These are phyloP conservation scores for Clonostachys chloroleuca DNA, from an alignment of 2,329 filamentous ascomycete species.

Conservation along the genomic window DNA sequence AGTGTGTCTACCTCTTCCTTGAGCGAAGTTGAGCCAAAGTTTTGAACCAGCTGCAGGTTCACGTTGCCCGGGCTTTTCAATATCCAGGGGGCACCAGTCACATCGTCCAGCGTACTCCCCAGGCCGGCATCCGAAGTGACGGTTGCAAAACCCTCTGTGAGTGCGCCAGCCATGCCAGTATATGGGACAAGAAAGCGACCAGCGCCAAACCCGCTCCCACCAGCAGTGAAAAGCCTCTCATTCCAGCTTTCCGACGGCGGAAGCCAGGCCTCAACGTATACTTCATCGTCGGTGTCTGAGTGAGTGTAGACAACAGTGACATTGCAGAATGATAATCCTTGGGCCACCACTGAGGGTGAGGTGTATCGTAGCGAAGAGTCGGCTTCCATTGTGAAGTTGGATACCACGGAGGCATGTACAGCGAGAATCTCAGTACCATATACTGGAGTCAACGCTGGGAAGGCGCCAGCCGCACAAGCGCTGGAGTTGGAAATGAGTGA, in stretches of 20 bases:
- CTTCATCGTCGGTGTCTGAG: background rate
- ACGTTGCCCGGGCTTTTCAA: conserved; percentile 11
- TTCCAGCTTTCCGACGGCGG: conserved; percentile 17
- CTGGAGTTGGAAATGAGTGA: conserved; percentile 8
- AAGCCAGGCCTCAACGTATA: conserved; percentile 12
- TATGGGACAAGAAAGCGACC: conserved; percentile 5
- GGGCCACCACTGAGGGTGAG: conserved; percentile 15
- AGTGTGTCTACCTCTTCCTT: conserved; percentile 12
- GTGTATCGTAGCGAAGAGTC: conserved; percentile 6
- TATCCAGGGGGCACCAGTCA: conserved; percentile 1
- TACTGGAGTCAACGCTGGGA: background rate
- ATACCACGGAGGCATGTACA: background rate
- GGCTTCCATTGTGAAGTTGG: conserved; percentile 7
- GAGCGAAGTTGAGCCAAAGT: conserved; percentile 13
- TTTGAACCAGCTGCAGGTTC: conserved; percentile 12
- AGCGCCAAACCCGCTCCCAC: conserved; percentile 19
- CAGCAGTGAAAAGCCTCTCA: conserved; percentile 17
- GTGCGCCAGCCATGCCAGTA: conserved; percentile 5
- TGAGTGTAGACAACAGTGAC: conserved; percentile 7
- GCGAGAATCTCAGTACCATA: conserved; percentile 7
- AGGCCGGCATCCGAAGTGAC: conserved; percentile 8
- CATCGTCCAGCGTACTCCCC: background rate
- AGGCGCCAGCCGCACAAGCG: conserved; percentile 10
- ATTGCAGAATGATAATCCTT: conserved; percentile 8
- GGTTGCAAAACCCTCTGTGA: conserved; percentile 9